Evolutionary conservation across 148 eudicot species (phyloP), one percentile per base, ranked within the genome.

Genomic region (Oxyria digyna): DNA sequence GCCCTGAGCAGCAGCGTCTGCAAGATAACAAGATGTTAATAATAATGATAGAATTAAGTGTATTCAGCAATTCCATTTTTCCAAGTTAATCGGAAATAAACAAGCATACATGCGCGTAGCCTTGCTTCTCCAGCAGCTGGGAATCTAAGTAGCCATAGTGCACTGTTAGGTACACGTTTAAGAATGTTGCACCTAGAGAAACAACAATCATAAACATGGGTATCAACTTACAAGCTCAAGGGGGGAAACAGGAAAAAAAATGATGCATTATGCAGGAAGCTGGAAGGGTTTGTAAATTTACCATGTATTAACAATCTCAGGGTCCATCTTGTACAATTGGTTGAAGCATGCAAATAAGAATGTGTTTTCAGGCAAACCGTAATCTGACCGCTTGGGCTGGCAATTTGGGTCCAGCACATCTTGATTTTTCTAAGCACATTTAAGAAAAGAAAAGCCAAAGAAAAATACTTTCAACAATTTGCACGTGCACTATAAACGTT

Each of bases 271-370:
- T 24, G n/a, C 37, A 59, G 18, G 29, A 14, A 15, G 33, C 24
- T 20, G 49, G 71, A 33, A 68, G 49, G 3, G 52, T 23, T 35
- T 35, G 1, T 32, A 8, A 24, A 20, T 48, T 55, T 83, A 93
- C 98, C 98, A 93, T 24, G 91, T 83, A 17, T 74, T 79, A 71
- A 93, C 78, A 63, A 93, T 87, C 71, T 93, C 96, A 48, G 96
- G 96, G 74, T 89, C 98, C 91, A 93, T 93, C 79, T 93, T 93
- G 81, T 93, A 89, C 70, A 93, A 79, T 75, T 93, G 98, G 76
- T 93, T 93, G 74, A 93, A 93, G 75, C 96, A 93, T 24, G 91
- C 98, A 80, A 93, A 93, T 71, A 89, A 85, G 72, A 93, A 93
- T 71, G 89, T 93, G 80, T 83, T 87, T 72, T 87, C 98, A 21